Evolutionary conservation across 148 eudicot species (phyloP), one percentile per base, ranked within the genome.

Genomic region (Arctostaphylos glauca): DNA sequence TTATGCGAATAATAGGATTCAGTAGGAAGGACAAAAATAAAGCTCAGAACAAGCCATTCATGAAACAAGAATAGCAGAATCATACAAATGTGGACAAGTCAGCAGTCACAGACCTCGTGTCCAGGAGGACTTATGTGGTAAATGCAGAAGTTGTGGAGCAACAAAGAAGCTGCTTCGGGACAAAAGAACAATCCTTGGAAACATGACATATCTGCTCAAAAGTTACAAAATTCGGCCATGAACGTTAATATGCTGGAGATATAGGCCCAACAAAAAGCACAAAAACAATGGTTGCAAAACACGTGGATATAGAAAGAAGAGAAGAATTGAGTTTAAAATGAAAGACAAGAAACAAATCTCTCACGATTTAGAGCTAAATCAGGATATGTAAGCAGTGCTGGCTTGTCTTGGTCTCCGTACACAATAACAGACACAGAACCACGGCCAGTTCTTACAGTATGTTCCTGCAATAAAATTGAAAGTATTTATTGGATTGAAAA

Each of bases 351-450:
- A 50, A 54, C 41, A 43, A 80, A 68, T 43, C 77, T 75, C 98
- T 92, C 78, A 94, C 99, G 95, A 89, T 97, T 97, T 81, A 97
- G 84, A 84, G 99, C 99, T 85, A 97, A 84, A 93, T 97, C 99
- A 16, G 99, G 99, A 87, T 97, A 97, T 23, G 99, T 97, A 87
- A 97, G 73, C 85, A 97, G 85, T 19, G 98, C 95, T 38, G 99
- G 97, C 83, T 97, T 94, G 75, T 97, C 94, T 84, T 85, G 95
- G 85, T 97, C 99, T 82, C 99, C 99, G 87, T 92, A 97, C 77
- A 97, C 97, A 83, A 93, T 92, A 87, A 97, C 97, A 87, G 97
- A 93, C 59, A 94, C 92, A 83, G 94, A 87, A 80, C 99, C 98
- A 62, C 74, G 58, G 76, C 91, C 91, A 59, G 99, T 97, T 78